Base-by-base conservation (phyloP, 371 early-diverging fungal species). In the Nosema muscidifuracis region DNA sequence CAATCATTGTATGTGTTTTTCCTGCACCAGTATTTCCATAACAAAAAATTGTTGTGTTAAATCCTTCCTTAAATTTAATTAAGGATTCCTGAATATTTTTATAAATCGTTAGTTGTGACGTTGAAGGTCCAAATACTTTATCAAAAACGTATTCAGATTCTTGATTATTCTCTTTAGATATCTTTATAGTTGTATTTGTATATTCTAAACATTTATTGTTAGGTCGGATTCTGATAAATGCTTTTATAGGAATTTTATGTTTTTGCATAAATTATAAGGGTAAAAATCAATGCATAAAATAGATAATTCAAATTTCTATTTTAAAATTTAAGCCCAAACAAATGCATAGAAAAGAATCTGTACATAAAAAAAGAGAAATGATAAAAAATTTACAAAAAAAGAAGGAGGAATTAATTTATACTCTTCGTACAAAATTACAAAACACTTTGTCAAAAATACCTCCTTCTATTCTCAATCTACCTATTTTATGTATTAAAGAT, bases 1-100 rank as follows among this genome's bases (percentile, higher is more conserved):
- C 78, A 16, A 71, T 31, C 79, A 89, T 87, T 0, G 89, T 89
- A 67, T 87, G 83, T 6, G 88, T 89, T 66, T 89, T 89, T 10
- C 88, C 89, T n/a, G 76, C 20, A 0, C 88, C 88, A 0, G 88
- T 88, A 44, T 86, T 86, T 1, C 89, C 89, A 73, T 89, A 89
- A 67, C 86, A 86, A 67, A 89, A 87, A 47, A 89, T 84, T 2
- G 88, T 87, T 26, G 22, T 26, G 33, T 67, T 73, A 30, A 22
- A 43, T 2, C 67, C 60, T 44, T 65, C 22, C 22, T 38, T 51
- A 58, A 65, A 38, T 57, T 15, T 60, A n/a, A 26, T 56, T 33
- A 69, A 22, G 18, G 22, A 26, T 31, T 33, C 44, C 44, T 50
- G 58, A 22, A 69, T 60, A 22, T 16, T 69, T 20, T 73, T 58